Evolutionary conservation across 441 rosid genomes (phyloP), one percentile per base, ranked within the genome.

Genomic region (Capsella rubella): DNA sequence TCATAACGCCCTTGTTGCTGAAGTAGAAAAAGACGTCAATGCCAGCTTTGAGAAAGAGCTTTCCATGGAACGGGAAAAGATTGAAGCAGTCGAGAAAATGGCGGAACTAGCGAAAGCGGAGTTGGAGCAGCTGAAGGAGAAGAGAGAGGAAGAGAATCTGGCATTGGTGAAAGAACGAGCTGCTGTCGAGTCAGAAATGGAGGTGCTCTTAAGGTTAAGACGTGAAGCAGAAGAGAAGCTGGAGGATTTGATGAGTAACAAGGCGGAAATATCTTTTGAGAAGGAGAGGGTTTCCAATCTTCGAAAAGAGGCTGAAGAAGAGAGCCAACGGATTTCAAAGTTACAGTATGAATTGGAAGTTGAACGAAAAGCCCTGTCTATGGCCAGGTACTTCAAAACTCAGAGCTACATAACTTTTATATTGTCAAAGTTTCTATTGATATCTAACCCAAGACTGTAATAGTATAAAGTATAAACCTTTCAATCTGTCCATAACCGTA

Each of bases 291-390:
- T 89, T 55, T 78, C 67, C 72, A 90, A 79, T 70, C 91, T 95
- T 61, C 86, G 83, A 64, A 78, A 78, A 75, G 91, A 93, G 55
- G 87, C 96, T 27, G 99, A 93, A 81, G 86, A 72, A 51, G 93
- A 90, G 82, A 95, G 82, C 82, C 90, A 87, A 73, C 90, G 88
- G 82, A 87, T 91, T 67, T 64, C 87, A 64, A 87, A 86, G 69
- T 80, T 93, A 64, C 97, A 90, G 49, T 77, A 93, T 70, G 99
- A 95, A 69, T 80, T 95, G 71, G 94, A 95, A 83, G 95, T 91
- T 58, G 99, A 95, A 84, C 84, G 97, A 43, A 93, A 91, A 86
- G 95, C 98, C 73, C 74, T 93, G 77, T 85, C 98, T 54, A 90
- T 95, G 94, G 98, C 99, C 81, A 91, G 99, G 99, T 95, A 85